Percentiles rank a stretch among this genome's conserved stretches.
Conservation (phyloP, 768 basidiomycete species). For the Rhizopogon rudus region DNA sequence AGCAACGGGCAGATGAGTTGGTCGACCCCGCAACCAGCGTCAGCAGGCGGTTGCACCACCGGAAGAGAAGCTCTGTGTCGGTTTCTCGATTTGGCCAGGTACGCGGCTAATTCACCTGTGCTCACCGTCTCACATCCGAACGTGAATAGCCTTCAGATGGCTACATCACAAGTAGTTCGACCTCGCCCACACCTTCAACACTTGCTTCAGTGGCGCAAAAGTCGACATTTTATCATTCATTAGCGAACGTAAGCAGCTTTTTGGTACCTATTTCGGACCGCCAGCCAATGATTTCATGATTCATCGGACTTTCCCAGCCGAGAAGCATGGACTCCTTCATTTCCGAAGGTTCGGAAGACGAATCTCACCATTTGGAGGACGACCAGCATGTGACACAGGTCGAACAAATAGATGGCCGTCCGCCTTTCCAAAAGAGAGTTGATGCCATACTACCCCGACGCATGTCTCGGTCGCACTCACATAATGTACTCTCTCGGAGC, state of each 20-base stretch:
- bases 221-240: constrained; percentile 43
- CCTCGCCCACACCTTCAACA: constrained; percentile 24
- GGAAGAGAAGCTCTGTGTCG: constrained; percentile 46
- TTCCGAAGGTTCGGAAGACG: constrained; percentile 30
- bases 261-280: not conserved
- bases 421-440: constrained; percentile 37
- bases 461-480: constrained; percentile 38
- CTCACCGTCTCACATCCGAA: not conserved
- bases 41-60: constrained; percentile 29
- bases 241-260: constrained; percentile 33
- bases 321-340: constrained; percentile 40
- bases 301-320: constrained; percentile 30
- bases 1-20: constrained; percentile 11
- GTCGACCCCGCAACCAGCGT: constrained; percentile 14
- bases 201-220: constrained; percentile 37
- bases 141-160: constrained; percentile 13
- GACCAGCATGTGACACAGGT: constrained; percentile 44
- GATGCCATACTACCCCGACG: constrained; percentile 41
- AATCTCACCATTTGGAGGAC: constrained; percentile 35
- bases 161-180: constrained; percentile 18
- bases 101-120: constrained; percentile 9
- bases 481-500: constrained; percentile 27
- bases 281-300: constrained; percentile 1
- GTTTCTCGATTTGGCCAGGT: constrained; percentile 62
- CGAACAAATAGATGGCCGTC: constrained; percentile 40